phyloP scores from a whole-genome alignment of 805 yeast genomes.

The Nakazawaea pomicola region DNA sequence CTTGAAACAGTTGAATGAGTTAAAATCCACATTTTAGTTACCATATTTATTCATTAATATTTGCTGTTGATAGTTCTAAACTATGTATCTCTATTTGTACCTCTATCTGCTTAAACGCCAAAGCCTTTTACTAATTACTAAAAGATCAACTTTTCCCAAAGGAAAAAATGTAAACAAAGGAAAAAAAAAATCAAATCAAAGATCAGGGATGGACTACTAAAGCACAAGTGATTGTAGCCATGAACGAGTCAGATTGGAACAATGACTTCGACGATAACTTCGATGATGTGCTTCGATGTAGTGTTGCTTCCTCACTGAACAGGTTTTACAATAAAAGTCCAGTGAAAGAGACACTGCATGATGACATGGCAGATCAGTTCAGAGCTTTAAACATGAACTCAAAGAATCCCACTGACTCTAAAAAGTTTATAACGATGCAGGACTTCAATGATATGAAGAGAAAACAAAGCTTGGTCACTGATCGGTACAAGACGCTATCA shows the following conservation, averaged over 20 bases:
- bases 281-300: constrained; percentile 9
- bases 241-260: constrained; percentile 13
- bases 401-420: background rate
- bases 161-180: background rate
- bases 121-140: too few species aligned
- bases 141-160: background rate
- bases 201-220: too few species aligned
- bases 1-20: constrained; percentile 55
- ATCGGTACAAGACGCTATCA: constrained; percentile 1
- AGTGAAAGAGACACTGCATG: background rate
- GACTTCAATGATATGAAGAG: constrained; percentile 5
- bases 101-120: too few species aligned
- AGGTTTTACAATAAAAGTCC: constrained; percentile 12
- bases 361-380: background rate
- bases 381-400: background rate
- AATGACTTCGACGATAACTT: constrained; percentile 12
- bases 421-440: constrained; percentile 4
- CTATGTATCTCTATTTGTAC: background rate
- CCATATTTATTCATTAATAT: background rate
- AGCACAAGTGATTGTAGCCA: too few species aligned
- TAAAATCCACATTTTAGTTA: constrained; percentile 16
- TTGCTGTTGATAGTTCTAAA: too few species aligned
- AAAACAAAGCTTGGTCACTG: background rate
- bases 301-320: constrained; percentile 1
- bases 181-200: background rate